Conservation (phyloP, 768 basidiomycete genomes). For the Suillus spraguei region DNA sequence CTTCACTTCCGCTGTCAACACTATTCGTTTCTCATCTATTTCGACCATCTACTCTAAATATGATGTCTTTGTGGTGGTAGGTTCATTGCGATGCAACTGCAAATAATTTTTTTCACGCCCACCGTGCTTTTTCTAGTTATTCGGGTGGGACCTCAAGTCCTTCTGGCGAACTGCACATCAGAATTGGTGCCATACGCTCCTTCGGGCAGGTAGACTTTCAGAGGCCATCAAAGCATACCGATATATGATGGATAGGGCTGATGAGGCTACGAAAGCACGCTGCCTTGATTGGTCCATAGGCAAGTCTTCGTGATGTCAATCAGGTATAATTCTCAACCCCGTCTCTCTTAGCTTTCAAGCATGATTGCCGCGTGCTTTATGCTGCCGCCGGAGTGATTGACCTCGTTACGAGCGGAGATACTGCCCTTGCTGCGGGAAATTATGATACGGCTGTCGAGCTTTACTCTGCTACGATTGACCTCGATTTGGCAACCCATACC, state of each 20-base stretch:
- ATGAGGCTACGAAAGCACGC: neutral
- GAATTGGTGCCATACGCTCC: neutral
- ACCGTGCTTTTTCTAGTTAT: neutral
- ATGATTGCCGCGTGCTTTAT: neutral
- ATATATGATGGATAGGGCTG: neutral
- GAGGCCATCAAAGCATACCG: neutral
- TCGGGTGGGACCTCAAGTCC: neutral
- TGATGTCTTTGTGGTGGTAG: neutral
- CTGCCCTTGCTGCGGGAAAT: neutral
- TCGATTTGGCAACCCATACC: neutral
- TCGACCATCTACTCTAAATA: neutral
- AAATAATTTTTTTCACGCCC: neutral
- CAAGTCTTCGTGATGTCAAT: neutral
- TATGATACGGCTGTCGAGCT: neutral
- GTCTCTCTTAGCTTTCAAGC: neutral
- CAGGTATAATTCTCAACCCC: neutral
- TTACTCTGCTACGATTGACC: neutral
- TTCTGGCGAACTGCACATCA: neutral
- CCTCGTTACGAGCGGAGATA: neutral
- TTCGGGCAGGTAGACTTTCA: neutral
- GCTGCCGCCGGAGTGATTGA: neutral
- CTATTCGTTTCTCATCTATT: neutral
- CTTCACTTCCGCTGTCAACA: neutral
- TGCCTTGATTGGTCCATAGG: neutral
- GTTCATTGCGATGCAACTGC: neutral